Base-by-base conservation (phyloP, 345 rosid species). In the Lenwebbia sp. region DNA sequence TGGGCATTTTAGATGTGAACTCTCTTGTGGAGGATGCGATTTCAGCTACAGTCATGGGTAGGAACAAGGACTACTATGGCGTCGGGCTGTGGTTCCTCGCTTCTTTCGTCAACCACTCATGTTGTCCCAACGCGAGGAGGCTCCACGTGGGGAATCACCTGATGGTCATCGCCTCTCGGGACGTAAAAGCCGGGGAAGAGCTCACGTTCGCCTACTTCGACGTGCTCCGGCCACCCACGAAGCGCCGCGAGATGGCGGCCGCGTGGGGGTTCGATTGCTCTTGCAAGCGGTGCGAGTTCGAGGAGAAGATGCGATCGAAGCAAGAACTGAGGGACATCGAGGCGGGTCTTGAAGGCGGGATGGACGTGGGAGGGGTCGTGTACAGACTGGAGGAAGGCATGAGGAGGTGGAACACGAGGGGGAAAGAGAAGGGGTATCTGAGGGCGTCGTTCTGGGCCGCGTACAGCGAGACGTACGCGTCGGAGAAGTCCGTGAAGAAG, bases 81-180 rank as follows among this genome's bases (percentile, higher is more conserved):
- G 92, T 95, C 53, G 99, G 98, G 82, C 85, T 97, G 55, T 95
- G 98, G 98, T 11, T 92, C 7, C 83, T 93, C 54, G 90, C 98
- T 86, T 95, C 98, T 41, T 96, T 97, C 90, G 89, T 95, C 53
- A 97, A 97, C 93, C 98, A 95, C 88, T 94, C 98, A 22, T 96
- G 98, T 83, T 57, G 87, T 54, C 95, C 98, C 9, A 97, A 96
- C 40, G 91, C 95, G 4, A 93, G 98, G 84, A 92, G 96, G 17
- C 49, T 94, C 25, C 99, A 97, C 54, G 92, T 95, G n/a, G 98
- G 98, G 53, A 95, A 97, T 51, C 87, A 90, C 65, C 85, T 91
- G 1, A 83, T 95, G 44, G 94, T 96, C 74, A 96, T 92, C 88
- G 95, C 95, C 53, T 96, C 96, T 0, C 93, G 97, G 86, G 98